Evolutionary conservation across 306 rosid genomes (phyloP), one percentile per base, ranked within the genome.

Genomic region (Trifolium fragiferum): DNA sequence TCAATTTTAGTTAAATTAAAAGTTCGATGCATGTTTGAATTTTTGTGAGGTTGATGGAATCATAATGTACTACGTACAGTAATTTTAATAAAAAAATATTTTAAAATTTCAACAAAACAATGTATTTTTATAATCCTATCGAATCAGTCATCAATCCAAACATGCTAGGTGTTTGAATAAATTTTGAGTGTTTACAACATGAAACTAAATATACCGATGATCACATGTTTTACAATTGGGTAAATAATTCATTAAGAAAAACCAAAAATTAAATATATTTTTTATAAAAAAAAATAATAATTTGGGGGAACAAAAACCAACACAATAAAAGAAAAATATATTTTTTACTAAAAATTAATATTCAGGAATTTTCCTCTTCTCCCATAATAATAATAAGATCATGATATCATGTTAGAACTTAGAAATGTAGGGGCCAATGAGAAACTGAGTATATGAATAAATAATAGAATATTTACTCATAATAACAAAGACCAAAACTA

Each of bases 401-500:
- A 37, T 19, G 0, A 7, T 40, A 25, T 14, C 30, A 66, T 60
- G 72, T 30, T 73, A 18, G 18, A 64, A 19, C 37, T 35, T 18
- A 20, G 44, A 46, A 61, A 0, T 23, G 53, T 6, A 53, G 41
- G 65, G 54, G 53, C 76, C 78, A 83, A 61, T 62, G 15, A 62
- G 44, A 79, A 76, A 65, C 72, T 12, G 49, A 70, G 44, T 49
- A 51, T n/a, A 75, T 4, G 16, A 44, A 60, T 30, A 40, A 71
- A 72, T 43, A 23, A 37, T n/a, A 20, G 15, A 77, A 40, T 35
- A 23, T 18, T 62, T 32, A 40, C 23, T 25, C 15, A 54, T 53
- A 20, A 78, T 10, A 30, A 41, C 21, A 72, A 81, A 63, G 66
- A 44, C 60, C 57, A 66, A 66, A 65, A 78, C 37, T 19, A 43